Conservation (phyloP, 2,329 filamentous ascomycete species). For the Triangularia setosa region DNA sequence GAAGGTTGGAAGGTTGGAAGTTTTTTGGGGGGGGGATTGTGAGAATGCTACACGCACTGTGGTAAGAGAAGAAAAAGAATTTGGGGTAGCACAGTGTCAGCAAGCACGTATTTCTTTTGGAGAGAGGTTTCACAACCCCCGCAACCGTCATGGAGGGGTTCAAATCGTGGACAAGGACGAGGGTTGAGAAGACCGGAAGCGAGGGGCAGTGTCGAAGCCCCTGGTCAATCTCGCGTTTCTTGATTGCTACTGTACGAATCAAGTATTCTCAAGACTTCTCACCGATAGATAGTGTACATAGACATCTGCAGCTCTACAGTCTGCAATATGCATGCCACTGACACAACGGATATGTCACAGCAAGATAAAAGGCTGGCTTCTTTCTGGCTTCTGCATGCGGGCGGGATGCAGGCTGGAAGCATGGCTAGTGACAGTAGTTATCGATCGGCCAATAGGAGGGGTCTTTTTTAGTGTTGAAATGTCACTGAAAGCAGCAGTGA, state of each 20-base stretch:
- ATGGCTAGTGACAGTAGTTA: background rate
- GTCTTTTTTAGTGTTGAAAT: background rate
- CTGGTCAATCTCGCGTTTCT: background rate
- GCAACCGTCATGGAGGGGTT: background rate
- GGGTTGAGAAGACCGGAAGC: background rate
- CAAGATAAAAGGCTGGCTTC: background rate
- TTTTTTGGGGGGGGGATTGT: too few species aligned
- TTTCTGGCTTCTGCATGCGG: background rate
- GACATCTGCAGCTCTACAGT: background rate
- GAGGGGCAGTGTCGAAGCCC: background rate
- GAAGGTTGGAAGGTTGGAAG: background rate
- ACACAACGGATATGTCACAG: background rate
- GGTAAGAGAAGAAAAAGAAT: background rate
- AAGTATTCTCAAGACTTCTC: background rate
- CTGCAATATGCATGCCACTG: background rate
- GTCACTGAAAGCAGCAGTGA: background rate
- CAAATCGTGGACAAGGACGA: background rate
- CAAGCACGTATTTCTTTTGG: background rate
- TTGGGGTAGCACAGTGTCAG: background rate
- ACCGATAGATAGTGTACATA: background rate
- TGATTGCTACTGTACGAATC: background rate
- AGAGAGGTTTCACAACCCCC: background rate
- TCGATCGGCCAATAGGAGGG: background rate
- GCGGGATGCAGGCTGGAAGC: background rate
- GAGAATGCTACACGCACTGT: background rate